Evolutionary conservation across 1,284 basidiomycete genomes (phyloP), one percentile per base, ranked within the genome.

Genomic region (Bondarzewia mesenterica): DNA sequence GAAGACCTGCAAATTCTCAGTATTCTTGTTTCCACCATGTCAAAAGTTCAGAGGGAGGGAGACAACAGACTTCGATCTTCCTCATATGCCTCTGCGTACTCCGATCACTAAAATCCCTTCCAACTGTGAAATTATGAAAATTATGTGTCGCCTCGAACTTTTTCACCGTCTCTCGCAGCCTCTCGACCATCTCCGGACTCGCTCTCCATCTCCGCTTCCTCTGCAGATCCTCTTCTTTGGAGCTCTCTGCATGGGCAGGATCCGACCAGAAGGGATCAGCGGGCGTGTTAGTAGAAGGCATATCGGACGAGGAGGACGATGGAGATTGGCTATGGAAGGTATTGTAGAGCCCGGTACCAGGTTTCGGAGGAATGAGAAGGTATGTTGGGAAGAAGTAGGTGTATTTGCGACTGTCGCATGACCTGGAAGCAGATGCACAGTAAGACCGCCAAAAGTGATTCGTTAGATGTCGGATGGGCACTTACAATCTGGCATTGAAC

Each of bases 331-430:
- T 44, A 20, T 61, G 63, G 39, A 85, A 65, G 35, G 67, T 65
- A 44, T 74, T 72, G 53, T 76, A 69, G 32, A 92, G 73, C 4
- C 77, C 74, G 42, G 83, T 82, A 18, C 72, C 77, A 1, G 91
- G 88, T 60, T 87, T 89, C 2, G 96, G 93, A 2, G 95, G 94
- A 16, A 99, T 76, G 51, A 99, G 80, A 42, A 95, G 78, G 66
- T 98, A 97, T 1, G 92, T 88, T 0, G 96, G 96, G 57, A 99
- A 85, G 66, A 92, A 90, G 66, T 99, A 99, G 42, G 95, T 95
- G 71, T 99, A 99, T 67, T 92, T 89, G 51, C 95, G 79, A 55
- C 92, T 94, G 64, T 97, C 94, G 66, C 93, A 95, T 1, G 81
- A 74, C 47, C 90, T 93, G 59, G 43, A 26, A 49, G 41, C 35